phyloP scores from a whole-genome alignment of 2,329 filamentous ascomycete genomes.

The Orbilia brochopaga region DNA sequence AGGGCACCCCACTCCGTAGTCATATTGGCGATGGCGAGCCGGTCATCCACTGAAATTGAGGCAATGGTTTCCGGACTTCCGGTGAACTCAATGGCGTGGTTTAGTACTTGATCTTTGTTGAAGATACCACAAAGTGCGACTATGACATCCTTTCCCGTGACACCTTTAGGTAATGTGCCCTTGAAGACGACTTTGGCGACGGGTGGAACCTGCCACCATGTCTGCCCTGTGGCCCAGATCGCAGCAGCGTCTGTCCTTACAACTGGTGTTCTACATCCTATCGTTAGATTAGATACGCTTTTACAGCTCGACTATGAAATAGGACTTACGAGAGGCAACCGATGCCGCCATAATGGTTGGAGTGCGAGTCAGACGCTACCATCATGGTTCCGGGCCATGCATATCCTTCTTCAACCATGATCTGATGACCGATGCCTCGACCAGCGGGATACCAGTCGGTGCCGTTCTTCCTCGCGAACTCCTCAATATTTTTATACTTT shows the following conservation, averaged over 20 bases:
- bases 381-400: slow-evolving; percentile 84
- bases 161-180: slow-evolving; percentile 75
- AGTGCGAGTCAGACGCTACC: slow-evolving; percentile 79
- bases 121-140: slow-evolving; percentile 86
- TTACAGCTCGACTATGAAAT: too few relatives aligned
- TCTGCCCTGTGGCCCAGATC: slow-evolving; percentile 81
- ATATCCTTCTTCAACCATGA: slow-evolving; percentile 85
- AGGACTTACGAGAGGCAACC: too few relatives aligned
- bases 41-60: slow-evolving; percentile 73
- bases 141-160: slow-evolving; percentile 93
- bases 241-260: slow-evolving; percentile 86
- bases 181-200: slow-evolving; percentile 80
- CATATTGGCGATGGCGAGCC: slow-evolving; percentile 80
- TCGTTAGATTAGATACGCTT: too few relatives aligned
- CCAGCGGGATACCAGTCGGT: slow-evolving; percentile 79
- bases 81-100: slow-evolving; percentile 87
- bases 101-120: slow-evolving; percentile 84
- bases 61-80: slow-evolving; percentile 78
- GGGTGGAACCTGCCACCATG: slow-evolving; percentile 88
- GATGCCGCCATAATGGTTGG: slow-evolving; percentile 82
- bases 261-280: slow-evolving; percentile 80
- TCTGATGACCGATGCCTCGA: slow-evolving; percentile 85
- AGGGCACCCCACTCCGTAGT: slow-evolving; percentile 80
- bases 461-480: slow-evolving; percentile 79
- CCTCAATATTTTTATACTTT: slow-evolving; percentile 81